phyloP scores from a whole-genome alignment of 768 basidiomycete species.

The Dioszegia hungarica region DNA sequence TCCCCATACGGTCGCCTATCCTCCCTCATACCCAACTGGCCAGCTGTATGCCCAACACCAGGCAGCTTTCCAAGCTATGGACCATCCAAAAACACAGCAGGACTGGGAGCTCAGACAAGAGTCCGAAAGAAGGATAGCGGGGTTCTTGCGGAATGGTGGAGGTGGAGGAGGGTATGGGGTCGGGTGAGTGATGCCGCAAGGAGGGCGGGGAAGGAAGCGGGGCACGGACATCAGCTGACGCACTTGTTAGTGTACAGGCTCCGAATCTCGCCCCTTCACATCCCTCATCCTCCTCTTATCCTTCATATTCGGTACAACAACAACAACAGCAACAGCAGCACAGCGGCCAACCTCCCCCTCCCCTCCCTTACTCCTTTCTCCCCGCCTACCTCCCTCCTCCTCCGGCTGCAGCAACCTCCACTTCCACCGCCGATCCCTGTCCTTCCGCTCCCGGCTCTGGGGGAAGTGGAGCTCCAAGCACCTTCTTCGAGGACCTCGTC shows the following conservation, averaged over 20 bases:
- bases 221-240: no score
- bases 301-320: neutral
- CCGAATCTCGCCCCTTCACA: neutral
- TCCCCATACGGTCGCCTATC: slow-evolving; percentile 32
- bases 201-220: neutral
- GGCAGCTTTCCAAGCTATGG: slow-evolving; percentile 21
- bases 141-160: slow-evolving; percentile 8
- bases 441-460: no score
- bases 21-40: slow-evolving; percentile 16
- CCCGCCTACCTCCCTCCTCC: slow-evolving; percentile 11
- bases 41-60: slow-evolving; percentile 35
- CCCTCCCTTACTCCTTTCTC: slow-evolving; percentile 16
- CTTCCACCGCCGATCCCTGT: slow-evolving; percentile 5
- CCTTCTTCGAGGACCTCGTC: slow-evolving; percentile 28
- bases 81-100: slow-evolving; percentile 22
- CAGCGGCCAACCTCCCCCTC: neutral
- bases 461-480: no score
- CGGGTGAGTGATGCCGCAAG: neutral
- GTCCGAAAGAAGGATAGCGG: slow-evolving; percentile 19
- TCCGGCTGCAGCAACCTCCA: no score
- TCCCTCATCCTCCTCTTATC: neutral
- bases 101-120: slow-evolving; percentile 30
- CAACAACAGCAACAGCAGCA: neutral
- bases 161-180: slow-evolving; percentile 8
- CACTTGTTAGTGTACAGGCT: neutral